Percentiles rank a stretch among this genome's conserved stretches.
phyloP scores from a whole-genome alignment of 208 protist species.

The Leishmania guyanensis region DNA sequence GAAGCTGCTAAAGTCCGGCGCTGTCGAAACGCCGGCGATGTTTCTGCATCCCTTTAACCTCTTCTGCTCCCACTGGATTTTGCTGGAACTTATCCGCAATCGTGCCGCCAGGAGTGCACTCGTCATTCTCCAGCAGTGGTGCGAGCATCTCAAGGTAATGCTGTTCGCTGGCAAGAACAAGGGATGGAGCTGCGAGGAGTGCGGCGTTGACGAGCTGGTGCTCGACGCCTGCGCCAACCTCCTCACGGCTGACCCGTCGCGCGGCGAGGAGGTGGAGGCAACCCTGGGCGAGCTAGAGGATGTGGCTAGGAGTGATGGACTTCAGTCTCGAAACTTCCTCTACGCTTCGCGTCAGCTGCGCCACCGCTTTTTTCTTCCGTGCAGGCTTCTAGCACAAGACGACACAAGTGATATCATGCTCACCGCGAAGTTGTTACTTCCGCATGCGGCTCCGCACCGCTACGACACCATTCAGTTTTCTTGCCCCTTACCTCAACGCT shows the following conservation, averaged over 20 bases:
- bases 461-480: slow-evolving; percentile 40
- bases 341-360: slow-evolving; percentile 32
- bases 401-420: slow-evolving; percentile 27
- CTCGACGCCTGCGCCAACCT: slow-evolving; percentile 55
- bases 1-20: slow-evolving; percentile 37
- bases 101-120: slow-evolving; percentile 32
- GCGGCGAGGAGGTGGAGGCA: slow-evolving; percentile 21
- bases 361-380: slow-evolving; percentile 34
- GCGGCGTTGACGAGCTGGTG: slow-evolving; percentile 77
- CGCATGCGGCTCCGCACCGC: slow-evolving; percentile 29
- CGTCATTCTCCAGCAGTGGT: slow-evolving; percentile 71
- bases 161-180: slow-evolving; percentile 50
- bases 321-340: slow-evolving; percentile 25
- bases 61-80: slow-evolving; percentile 76
- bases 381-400: not conserved
- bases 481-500: slow-evolving; percentile 7
- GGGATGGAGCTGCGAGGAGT: slow-evolving; percentile 57
- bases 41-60: slow-evolving; percentile 79
- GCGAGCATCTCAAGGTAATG: slow-evolving; percentile 80
- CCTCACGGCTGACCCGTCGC: slow-evolving; percentile 38
- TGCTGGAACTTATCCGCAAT: slow-evolving; percentile 73
- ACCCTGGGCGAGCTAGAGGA: slow-evolving; percentile 44
- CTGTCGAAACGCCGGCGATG: slow-evolving; percentile 16
- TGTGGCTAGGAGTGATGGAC: slow-evolving; percentile 6
- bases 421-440: slow-evolving; percentile 31